Base-by-base conservation (phyloP, 371 early-diverging fungal genomes). In the Mortierella sp. region DNA sequence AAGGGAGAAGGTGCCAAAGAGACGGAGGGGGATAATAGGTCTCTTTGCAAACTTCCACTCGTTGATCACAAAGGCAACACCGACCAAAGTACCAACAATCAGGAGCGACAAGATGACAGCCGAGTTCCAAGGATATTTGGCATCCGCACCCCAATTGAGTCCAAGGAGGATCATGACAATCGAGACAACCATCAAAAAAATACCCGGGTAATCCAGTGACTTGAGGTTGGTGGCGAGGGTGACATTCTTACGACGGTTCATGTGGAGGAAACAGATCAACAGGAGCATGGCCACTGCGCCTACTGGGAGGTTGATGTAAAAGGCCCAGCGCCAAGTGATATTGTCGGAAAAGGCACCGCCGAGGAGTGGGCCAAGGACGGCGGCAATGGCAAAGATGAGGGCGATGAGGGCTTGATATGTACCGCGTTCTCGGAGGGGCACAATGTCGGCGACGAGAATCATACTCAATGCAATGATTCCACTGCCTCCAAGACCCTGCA, bases 401-500 rank as follows among this genome's bases (percentile, higher is more conserved):
- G 91, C 93, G 57, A 93, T 74, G 28, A 92, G 58, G 21, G 92
- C 92, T 24, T 91, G 89, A 80, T 91, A 94, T 31, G 88, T 88
- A 42, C 91, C 91, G 8, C 92, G 90, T 52, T 90, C 90, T 13
- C 89, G 82, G 3, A 92, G 70, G 10, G 90, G 77, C 24, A 92
- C 92, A 58, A 95, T 88, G 63, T 95, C 95, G 0, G 95, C 91
- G 48, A 96, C 94, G 45, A 96, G 93, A 68, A 96, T 93, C 80
- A 96, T 88, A 28, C 90, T 91, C 57, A 95, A 81, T 0, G 94
- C 89, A n/a, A 94, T 87, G 38, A 96, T 89, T 7, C 97, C 96
- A 28, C 94, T 94, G 47, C 96, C 97, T 48, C 98, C 98, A 48
- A 95, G 88, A 26, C 96, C 96, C 28, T 95, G 93, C 34, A 96